These are phyloP conservation scores for Metschnikowia continentalis DNA, from an alignment of 805 yeast genomes.

Conservation along the genomic window DNA sequence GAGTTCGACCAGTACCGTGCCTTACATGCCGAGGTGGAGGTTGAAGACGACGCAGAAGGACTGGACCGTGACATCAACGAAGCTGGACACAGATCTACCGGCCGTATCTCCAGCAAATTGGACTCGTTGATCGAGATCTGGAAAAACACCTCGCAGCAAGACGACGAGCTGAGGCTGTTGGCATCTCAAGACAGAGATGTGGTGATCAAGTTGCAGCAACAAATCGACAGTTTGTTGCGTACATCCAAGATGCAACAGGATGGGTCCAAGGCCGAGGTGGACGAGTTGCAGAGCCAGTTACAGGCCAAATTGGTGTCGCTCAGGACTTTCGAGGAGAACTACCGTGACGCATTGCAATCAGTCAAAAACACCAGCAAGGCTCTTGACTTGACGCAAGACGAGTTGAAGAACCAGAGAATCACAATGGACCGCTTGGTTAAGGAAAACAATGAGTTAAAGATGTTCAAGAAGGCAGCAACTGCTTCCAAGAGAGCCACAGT, in stretches of 20 bases:
- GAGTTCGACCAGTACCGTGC: conserved; percentile 42
- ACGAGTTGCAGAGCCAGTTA: conserved; percentile 27
- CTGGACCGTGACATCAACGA: conserved; percentile 14
- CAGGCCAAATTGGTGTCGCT: conserved; percentile 26
- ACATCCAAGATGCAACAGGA: conserved; percentile 43
- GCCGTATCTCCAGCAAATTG: conserved; percentile 32
- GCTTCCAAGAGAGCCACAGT: conserved; percentile 16
- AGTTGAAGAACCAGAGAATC: conserved; percentile 57
- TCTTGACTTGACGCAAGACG: conserved; percentile 66
- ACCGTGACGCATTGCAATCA: conserved; percentile 65
- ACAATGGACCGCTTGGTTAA: conserved; percentile 50
- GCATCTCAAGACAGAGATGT: conserved; percentile 19
- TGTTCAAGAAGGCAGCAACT: conserved; percentile 44
- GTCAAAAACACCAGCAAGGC: conserved; percentile 75
- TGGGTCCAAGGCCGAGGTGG: conserved; percentile 32
- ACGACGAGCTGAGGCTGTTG: conserved; percentile 6
- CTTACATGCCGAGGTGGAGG: conserved; percentile 30
- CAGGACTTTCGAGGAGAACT: conserved; percentile 54
- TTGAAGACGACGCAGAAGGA: conserved; percentile 27
- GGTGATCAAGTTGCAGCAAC: conserved; percentile 45
- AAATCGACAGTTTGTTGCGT: conserved; percentile 51
- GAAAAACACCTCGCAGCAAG: conserved; percentile 19
- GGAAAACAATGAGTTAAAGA: conserved; percentile 66
- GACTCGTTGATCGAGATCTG: conserved; percentile 34
- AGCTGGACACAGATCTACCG: conserved; percentile 21